These are phyloP conservation scores for Zygotorulaspora danielsina DNA, from an alignment of 805 yeast species.

Conservation along the genomic window DNA sequence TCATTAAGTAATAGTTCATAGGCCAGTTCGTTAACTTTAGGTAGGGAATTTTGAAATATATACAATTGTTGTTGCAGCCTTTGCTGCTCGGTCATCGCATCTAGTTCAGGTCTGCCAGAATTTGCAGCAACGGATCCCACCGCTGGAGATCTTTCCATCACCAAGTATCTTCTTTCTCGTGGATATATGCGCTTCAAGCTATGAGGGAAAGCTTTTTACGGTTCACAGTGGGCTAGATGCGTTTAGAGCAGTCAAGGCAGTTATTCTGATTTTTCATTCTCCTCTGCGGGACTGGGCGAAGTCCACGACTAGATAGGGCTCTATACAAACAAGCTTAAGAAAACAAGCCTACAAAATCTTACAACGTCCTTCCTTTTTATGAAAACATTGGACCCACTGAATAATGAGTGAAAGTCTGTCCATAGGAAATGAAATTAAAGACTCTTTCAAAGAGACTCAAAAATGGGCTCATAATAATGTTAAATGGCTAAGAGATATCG, in stretches of 20 bases:
- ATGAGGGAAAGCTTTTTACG: too few relatives aligned
- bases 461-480: slow-evolving; percentile 76
- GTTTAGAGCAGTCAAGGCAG: too few relatives aligned
- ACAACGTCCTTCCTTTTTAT: too few relatives aligned
- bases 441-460: slow-evolving; percentile 70
- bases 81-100: slow-evolving; percentile 23
- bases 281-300: background rate
- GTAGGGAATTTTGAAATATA: slow-evolving; percentile 31
- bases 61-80: slow-evolving; percentile 28
- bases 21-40: slow-evolving; percentile 50
- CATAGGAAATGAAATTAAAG: slow-evolving; percentile 73
- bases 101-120: slow-evolving; percentile 6
- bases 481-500: slow-evolving; percentile 73
- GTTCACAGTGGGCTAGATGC: too few relatives aligned
- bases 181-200: too few relatives aligned
- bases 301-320: too few relatives aligned
- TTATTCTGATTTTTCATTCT: background rate
- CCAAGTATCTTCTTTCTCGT: too few relatives aligned
- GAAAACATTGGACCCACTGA: too few relatives aligned
- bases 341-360: background rate
- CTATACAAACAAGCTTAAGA: too few relatives aligned
- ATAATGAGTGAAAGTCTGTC: slow-evolving; percentile 30
- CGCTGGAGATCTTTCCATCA: slow-evolving; percentile 5
- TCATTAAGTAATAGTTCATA: slow-evolving; percentile 70
- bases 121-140: slow-evolving; percentile 2